Evolutionary conservation across 2,329 filamentous ascomycete species (phyloP).

Genomic region (Fusarium pininemorale): DNA sequence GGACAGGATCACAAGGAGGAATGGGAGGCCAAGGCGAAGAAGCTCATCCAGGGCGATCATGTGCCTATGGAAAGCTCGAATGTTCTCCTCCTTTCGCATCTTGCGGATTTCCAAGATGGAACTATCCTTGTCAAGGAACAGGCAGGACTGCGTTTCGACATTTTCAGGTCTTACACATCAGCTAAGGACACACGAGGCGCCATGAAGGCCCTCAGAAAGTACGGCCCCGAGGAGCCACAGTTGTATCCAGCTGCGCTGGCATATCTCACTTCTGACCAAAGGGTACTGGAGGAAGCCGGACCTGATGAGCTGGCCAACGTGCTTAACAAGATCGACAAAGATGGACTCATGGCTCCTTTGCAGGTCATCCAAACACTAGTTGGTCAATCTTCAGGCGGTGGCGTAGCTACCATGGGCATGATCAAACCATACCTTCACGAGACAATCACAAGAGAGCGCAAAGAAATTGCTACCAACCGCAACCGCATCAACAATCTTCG

Average conservation of each 20-base stretch:
- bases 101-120: conserved; percentile 89
- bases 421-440: conserved; percentile 91
- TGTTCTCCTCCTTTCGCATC: conserved; percentile 88
- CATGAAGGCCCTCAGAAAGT: conserved; percentile 88
- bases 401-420: conserved; percentile 96
- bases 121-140: conserved; percentile 94
- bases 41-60: conserved; percentile 82
- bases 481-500: conserved; percentile 85
- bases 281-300: conserved; percentile 85
- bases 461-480: conserved; percentile 83
- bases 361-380: conserved; percentile 96
- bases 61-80: conserved; percentile 94
- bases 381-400: conserved; percentile 55
- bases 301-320: conserved; percentile 82
- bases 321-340: conserved; percentile 85
- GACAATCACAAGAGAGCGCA: conserved; percentile 87
- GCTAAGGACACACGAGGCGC: conserved; percentile 91
- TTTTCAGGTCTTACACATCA: conserved; percentile 94
- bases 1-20: conserved; percentile 72
- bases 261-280: conserved; percentile 88
- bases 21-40: conserved; percentile 93
- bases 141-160: conserved; percentile 89
- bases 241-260: conserved; percentile 91
- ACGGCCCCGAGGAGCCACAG: conserved; percentile 89
- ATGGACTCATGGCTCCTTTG: conserved; percentile 92